These are phyloP conservation scores for Noccaea bulbosa DNA, from an alignment of 345 rosid genomes.

Conservation along the genomic window DNA sequence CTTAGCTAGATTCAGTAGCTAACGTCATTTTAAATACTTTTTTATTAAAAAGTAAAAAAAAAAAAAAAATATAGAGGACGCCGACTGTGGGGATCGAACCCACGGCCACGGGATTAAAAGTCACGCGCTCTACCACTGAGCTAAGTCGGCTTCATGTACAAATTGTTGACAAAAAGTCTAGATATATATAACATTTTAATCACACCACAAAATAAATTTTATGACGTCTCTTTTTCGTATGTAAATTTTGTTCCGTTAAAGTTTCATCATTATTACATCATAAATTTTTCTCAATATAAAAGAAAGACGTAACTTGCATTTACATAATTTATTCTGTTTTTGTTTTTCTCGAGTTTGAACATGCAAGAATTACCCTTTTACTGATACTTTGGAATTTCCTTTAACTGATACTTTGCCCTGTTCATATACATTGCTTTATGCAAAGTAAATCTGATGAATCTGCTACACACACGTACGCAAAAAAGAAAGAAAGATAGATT, in stretches of 20 bases:
- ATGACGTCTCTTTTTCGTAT: neutral
- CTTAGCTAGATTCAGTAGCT: too few species aligned
- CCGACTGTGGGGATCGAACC: too few species aligned
- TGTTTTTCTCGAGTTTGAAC: neutral
- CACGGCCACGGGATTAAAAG: too few species aligned
- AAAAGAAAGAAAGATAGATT: neutral
- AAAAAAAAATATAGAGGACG: too few species aligned
- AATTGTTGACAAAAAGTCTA: too few species aligned
- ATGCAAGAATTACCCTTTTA: slow-evolving; percentile 16
- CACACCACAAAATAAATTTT: too few species aligned
- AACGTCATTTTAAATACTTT: too few species aligned
- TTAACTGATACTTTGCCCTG: slow-evolving; percentile 37
- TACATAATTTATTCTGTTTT: neutral
- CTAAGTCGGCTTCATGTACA: too few species aligned
- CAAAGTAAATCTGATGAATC: slow-evolving; percentile 4
- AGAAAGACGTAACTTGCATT: neutral
- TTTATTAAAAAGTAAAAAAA: too few species aligned
- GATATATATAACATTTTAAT: too few species aligned
- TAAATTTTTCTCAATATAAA: neutral
- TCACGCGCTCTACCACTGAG: too few species aligned
- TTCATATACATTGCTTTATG: slow-evolving; percentile 32
- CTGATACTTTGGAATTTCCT: slow-evolving; percentile 18
- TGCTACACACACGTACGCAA: neutral
- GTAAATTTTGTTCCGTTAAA: neutral
- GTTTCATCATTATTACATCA: neutral